Base-by-base conservation (phyloP, 352 stramenopile genomes). In the Thraustochytrium sp. region DNA sequence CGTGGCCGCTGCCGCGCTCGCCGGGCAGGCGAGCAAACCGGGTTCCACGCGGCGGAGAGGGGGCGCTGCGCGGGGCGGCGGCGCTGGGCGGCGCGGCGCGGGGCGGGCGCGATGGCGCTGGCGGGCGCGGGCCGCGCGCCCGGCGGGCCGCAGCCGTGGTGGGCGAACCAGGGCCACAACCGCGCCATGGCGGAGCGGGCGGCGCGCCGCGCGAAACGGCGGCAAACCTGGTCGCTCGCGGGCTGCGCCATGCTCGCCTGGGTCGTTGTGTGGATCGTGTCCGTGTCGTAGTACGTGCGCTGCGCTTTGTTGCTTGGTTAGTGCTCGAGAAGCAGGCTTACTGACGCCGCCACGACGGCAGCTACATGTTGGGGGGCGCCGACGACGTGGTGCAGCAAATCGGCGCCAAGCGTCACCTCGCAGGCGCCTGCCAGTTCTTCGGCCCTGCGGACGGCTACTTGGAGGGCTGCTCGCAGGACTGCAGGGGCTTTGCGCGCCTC, bases 161-260 rank as follows among this genome's bases (percentile, higher is more conserved):
- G 68, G 68, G 68, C 68, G 36, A 80, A 80, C 68, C 68, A 80
- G 49, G 68, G 68, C 11, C 68, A 80, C 53, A 61, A 61, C 31
- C 68, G 68, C 34, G 68, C 68, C 31, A 46, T 80, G 68, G 68
- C 68, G 23, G 31, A 63, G 68, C 68, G 68, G 44, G 40, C 31
- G 23, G 44, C 68, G 34, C 34, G 29, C 13, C 46, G 76, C 29
- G 68, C 68, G 8, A 80, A 80, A 26, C 5, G 37, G 1, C 29
- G 68, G 2, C 26, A 51, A 16, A 55, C 63, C 23, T 80, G 68
- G 68, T 63, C 44, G 5, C 34, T 80, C 68, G 68, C 46, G 53
- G 68, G 68, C 11, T 64, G 68, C 51, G 44, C 40, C 21, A 16
- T 80, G 68, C n/a, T 80, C 16, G 21, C 46, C 21, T 80, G 68